A percentile compares a stretch with the other conserved stretches of the same genome.
Conservation (phyloP, 306 rosid species). For the Medicago truncatula region MtrunA17r5.0-ANR NC_053043.1:12410501-12411000, state of each 20-base stretch:
- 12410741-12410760: neutral
- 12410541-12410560: neutral
- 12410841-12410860: neutral
- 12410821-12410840: neutral
- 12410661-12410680: neutral
- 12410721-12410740: neutral
- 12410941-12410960: neutral
- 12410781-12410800: neutral
- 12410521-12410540: neutral
- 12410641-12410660: neutral
- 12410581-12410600: neutral
- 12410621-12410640: neutral
- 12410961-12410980: neutral
- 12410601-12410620: neutral
- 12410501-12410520: neutral
- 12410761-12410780: neutral
- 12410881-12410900: neutral
- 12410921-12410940: neutral
- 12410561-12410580: neutral
- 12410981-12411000: neutral
- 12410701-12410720: neutral
- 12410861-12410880: neutral
- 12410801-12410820: neutral
- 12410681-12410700: neutral
- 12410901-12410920: neutral